A percentile compares a stretch with the other conserved stretches of the same genome.
These are phyloP conservation scores for Herpetomonas samuelpessoai DNA, from an alignment of 208 protist species.

Conservation along the genomic window DNA sequence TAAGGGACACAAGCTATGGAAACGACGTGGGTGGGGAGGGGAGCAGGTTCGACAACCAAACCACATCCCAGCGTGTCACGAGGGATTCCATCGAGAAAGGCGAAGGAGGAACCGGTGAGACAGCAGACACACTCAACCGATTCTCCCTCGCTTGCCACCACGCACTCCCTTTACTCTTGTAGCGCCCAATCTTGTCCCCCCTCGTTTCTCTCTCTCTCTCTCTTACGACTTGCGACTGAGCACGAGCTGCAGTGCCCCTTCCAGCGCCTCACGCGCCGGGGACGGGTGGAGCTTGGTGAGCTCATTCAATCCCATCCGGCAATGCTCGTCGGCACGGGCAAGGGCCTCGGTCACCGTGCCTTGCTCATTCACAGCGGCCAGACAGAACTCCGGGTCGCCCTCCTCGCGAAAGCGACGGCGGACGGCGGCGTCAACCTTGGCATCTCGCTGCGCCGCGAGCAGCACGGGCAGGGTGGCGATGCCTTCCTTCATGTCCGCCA, in stretches of 20 bases:
- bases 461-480: conserved; percentile 81
- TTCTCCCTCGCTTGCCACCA: no score
- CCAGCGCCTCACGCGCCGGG: conserved; percentile 54
- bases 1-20: no score
- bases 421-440: conserved; percentile 44
- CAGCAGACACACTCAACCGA: no score
- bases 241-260: conserved; percentile 50
- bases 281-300: conserved; percentile 51
- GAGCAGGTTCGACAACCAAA: no score
- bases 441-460: conserved; percentile 57
- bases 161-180: no score
- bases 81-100: no score
- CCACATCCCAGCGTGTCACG: no score
- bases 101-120: no score
- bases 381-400: conserved; percentile 40
- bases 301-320: conserved; percentile 38
- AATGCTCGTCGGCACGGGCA: conserved; percentile 64
- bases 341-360: conserved; percentile 60
- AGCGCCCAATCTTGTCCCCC: no score
- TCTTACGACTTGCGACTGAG: conserved; percentile 47
- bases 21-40: no score
- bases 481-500: conserved; percentile 78
- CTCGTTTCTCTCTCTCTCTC: background rate
- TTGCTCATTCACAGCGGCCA: conserved; percentile 42
- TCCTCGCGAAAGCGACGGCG: conserved; percentile 50